Evolutionary conservation across 2,329 filamentous ascomycete genomes (phyloP).

Genomic region (Drechslerella coelobrocha): DNA sequence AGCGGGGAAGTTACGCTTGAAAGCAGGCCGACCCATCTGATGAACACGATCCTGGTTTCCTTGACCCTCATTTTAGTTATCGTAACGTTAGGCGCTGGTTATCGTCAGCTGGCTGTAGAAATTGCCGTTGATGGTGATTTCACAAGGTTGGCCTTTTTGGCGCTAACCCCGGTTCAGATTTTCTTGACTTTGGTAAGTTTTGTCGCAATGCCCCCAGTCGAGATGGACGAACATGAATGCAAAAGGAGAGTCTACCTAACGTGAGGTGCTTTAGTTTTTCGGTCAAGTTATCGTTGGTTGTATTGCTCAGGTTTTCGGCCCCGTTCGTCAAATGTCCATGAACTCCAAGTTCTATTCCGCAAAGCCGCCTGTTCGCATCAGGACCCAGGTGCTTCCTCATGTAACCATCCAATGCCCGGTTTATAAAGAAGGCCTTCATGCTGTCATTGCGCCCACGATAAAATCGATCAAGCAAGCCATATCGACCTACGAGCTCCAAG

Average conservation of each 20-base stretch:
- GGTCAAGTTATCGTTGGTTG: conserved; percentile 78
- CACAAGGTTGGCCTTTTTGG: conserved; percentile 69
- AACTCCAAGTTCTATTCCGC: conserved; percentile 87
- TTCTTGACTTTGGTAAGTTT: conserved; percentile 72
- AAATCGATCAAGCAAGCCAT: conserved; percentile 79
- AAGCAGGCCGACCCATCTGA: conserved; percentile 70
- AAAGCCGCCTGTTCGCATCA: conserved; percentile 69
- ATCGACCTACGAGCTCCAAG: conserved; percentile 77
- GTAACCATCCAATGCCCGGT: conserved; percentile 84
- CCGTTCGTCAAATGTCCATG: conserved; percentile 72
- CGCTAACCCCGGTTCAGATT: conserved; percentile 73
- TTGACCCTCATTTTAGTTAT: conserved; percentile 72
- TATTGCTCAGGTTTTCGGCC: conserved; percentile 76
- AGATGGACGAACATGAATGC: too few relatives aligned
- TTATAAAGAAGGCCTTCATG: conserved; percentile 80
- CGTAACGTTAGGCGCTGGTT: conserved; percentile 72
- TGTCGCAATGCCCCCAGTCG: too few relatives aligned
- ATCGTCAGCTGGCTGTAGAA: conserved; percentile 73
- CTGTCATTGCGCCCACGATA: conserved; percentile 78
- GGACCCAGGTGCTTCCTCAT: conserved; percentile 62
- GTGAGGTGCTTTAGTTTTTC: conserved; percentile 74
- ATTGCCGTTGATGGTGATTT: conserved; percentile 70
- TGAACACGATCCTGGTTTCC: conserved; percentile 73
- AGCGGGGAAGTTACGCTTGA: conserved; percentile 72
- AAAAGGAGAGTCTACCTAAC: too few relatives aligned